Evolutionary conservation across 1,284 basidiomycete species (phyloP).

Genomic region (Flammula alnicola): DNA sequence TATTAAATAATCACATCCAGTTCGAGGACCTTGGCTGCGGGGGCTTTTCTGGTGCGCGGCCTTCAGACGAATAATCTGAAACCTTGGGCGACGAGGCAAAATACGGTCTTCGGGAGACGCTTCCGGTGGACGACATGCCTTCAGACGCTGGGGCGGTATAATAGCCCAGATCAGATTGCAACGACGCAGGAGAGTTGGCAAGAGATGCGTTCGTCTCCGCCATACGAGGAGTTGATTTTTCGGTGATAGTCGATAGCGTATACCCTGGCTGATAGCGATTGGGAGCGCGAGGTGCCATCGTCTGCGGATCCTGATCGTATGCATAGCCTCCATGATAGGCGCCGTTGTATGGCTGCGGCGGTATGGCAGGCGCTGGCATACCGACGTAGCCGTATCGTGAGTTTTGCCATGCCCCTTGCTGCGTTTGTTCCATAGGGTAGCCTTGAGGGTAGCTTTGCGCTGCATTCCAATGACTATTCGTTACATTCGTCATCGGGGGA

Average conservation of each 20-base stretch:
- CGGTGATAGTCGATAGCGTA: slow-evolving; percentile 32
- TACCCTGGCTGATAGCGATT: slow-evolving; percentile 26
- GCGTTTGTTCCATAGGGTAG: slow-evolving; percentile 18
- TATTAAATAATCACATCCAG: background rate
- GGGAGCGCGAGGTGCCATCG: slow-evolving; percentile 15
- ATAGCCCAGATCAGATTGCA: slow-evolving; percentile 15
- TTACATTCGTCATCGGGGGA: background rate
- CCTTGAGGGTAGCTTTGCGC: slow-evolving; percentile 6
- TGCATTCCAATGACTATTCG: background rate
- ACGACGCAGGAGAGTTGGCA: slow-evolving; percentile 14
- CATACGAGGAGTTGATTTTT: slow-evolving; percentile 29
- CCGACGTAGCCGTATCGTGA: slow-evolving; percentile 19
- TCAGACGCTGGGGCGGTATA: slow-evolving; percentile 10
- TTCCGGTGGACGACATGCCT: background rate
- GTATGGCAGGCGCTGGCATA: slow-evolving; percentile 14
- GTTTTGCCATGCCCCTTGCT: slow-evolving; percentile 21
- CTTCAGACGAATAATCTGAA: slow-evolving; percentile 15
- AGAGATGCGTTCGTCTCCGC: slow-evolving; percentile 16
- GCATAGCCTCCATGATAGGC: background rate
- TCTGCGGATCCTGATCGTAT: background rate
- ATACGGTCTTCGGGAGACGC: background rate
- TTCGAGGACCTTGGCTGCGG: background rate
- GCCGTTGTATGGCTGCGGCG: too few relatives aligned
- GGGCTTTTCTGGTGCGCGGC: background rate
- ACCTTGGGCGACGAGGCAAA: slow-evolving; percentile 7